Evolutionary conservation across 345 rosid species (phyloP).

Genomic region (Euphorbia peplus): DNA sequence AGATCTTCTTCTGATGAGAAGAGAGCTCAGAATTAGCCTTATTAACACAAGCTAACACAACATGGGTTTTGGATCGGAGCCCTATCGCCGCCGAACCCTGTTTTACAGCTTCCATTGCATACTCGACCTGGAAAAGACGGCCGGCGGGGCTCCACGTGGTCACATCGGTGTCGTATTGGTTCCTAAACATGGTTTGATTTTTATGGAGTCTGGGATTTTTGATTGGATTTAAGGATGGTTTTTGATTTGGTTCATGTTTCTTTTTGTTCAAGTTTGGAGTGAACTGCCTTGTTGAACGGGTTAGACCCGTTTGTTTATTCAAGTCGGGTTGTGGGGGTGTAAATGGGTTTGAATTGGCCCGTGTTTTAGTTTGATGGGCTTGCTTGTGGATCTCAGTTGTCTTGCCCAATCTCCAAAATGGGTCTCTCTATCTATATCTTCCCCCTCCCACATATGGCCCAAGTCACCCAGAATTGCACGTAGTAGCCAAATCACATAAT

Average conservation of each 20-base stretch:
- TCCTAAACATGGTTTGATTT: slow-evolving; percentile 99
- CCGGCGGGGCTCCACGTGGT: slow-evolving; percentile 99
- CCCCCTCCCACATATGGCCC: too few relatives aligned
- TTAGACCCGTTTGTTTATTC: background rate
- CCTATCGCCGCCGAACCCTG: slow-evolving; percentile 99
- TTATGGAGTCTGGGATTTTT: too few relatives aligned
- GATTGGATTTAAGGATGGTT: too few relatives aligned
- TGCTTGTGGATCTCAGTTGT: too few relatives aligned
- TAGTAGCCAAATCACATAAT: too few relatives aligned
- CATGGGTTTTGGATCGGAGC: slow-evolving; percentile 96
- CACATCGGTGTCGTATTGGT: slow-evolving; percentile 97
- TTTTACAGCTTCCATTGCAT: slow-evolving; percentile 99
- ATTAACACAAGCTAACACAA: slow-evolving; percentile 85
- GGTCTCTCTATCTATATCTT: too few relatives aligned
- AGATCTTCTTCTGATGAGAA: slow-evolving; percentile 97
- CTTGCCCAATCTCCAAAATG: too few relatives aligned
- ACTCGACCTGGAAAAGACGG: slow-evolving; percentile 91
- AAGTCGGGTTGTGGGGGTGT: background rate
- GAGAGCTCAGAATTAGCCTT: slow-evolving; percentile 92
- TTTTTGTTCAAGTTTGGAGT: slow-evolving; percentile 7
- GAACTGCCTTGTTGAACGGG: slow-evolving; percentile 8
- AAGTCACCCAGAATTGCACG: too few relatives aligned
- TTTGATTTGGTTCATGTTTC: too few relatives aligned
- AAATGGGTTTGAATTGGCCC: too few relatives aligned
- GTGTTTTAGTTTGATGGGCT: background rate